Conservation (phyloP, 495 filamentous ascomycete genomes). For the Lindgomyces ingoldianus region DNA sequence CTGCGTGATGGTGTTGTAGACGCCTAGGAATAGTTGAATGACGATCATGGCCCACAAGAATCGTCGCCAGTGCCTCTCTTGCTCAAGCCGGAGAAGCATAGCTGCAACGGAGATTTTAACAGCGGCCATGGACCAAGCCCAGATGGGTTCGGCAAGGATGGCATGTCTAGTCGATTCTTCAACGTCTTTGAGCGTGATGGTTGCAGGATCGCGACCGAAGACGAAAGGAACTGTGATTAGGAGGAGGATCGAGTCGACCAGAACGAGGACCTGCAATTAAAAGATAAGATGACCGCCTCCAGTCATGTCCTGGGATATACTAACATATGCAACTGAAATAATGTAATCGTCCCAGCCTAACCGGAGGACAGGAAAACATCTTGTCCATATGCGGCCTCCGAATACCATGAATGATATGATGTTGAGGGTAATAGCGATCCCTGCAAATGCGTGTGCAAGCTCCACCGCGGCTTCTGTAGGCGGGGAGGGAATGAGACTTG, state of each 20-base stretch:
- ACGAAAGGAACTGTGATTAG: not conserved
- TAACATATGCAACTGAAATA: conserved; percentile 13
- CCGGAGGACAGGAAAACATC: conserved; percentile 7
- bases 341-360: conserved; percentile 17
- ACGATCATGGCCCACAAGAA: conserved; percentile 35
- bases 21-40: conserved; percentile 20
- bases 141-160: conserved; percentile 29
- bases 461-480: not conserved
- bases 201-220: not conserved
- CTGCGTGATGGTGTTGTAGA: conserved; percentile 24
- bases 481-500: not conserved
- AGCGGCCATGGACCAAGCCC: conserved; percentile 20
- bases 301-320: too few relatives aligned
- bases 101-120: conserved; percentile 41
- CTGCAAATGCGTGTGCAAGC: not conserved
- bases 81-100: conserved; percentile 42
- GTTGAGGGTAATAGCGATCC: conserved; percentile 3
- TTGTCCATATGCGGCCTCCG: conserved; percentile 14
- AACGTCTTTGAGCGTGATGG: conserved; percentile 10
- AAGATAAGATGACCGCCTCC: too few relatives aligned
- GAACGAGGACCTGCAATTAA: conserved; percentile 14
- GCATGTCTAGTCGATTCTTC: conserved; percentile 27
- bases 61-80: conserved; percentile 26
- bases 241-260: conserved; percentile 20
- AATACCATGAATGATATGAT: conserved; percentile 4